Conservation (phyloP, 805 yeast genomes). For the Scheffersomyces stipitis region DNA sequence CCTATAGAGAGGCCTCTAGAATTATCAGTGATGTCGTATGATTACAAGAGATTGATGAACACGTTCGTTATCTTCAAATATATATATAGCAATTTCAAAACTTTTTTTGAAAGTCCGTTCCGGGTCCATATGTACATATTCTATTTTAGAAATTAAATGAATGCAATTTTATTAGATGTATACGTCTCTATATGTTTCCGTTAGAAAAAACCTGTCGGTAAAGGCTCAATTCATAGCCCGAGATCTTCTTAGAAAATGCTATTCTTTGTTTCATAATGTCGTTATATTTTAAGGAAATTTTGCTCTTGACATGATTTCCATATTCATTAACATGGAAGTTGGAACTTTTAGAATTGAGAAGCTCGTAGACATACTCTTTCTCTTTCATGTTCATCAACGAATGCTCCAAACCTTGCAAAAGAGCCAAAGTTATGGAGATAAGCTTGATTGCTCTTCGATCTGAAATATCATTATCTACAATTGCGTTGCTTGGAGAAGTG, state of each 20-base stretch:
- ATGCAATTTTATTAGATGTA: too few species aligned
- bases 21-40: constrained; percentile 45
- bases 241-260: constrained; percentile 4
- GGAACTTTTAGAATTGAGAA: constrained; percentile 2
- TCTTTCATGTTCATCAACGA: constrained; percentile 21
- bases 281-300: constrained; percentile 6
- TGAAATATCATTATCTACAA: background rate
- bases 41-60: too few species aligned
- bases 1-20: constrained; percentile 43
- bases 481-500: background rate
- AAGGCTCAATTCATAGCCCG: constrained; percentile 1
- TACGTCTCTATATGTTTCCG: constrained; percentile 1
- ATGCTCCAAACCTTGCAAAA: constrained; percentile 37
- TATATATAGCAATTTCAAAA: too few species aligned
- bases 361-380: constrained; percentile 30
- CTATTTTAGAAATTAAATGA: too few species aligned
- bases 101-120: too few species aligned
- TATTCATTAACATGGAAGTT: background rate
- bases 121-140: too few species aligned
- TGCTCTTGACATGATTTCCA: constrained; percentile 1
- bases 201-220: too few species aligned
- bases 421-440: constrained; percentile 31
- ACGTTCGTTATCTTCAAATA: too few species aligned
- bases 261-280: constrained; percentile 11
- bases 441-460: constrained; percentile 25